Conservation (phyloP, 768 basidiomycete genomes). For the Tricholoma flavovirens region DNA sequence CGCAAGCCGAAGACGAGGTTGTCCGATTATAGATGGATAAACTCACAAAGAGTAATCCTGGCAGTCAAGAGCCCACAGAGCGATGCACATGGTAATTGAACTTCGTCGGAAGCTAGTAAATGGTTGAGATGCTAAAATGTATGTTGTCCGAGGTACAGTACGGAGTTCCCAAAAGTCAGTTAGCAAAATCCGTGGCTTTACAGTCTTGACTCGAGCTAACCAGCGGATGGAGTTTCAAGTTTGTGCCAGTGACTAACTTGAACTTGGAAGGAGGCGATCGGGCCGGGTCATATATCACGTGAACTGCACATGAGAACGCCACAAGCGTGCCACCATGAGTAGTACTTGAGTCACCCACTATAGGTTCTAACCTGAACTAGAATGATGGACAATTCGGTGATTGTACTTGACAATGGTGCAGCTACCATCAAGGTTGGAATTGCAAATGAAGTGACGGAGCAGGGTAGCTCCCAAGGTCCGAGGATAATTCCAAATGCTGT, state of each 20-base stretch:
- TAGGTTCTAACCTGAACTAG: neutral
- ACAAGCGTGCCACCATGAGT: neutral
- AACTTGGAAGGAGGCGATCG: neutral
- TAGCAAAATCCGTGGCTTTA: slow-evolving; percentile 26
- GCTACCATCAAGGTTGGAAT: slow-evolving; percentile 74
- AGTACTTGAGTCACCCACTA: too few species aligned
- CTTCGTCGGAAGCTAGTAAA: neutral
- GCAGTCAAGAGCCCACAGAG: slow-evolving; percentile 70
- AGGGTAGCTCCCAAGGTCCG: slow-evolving; percentile 9
- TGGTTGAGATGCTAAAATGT: neutral
- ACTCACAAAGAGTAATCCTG: slow-evolving; percentile 76
- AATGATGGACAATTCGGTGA: slow-evolving; percentile 24
- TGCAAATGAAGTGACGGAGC: slow-evolving; percentile 24
- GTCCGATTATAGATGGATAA: slow-evolving; percentile 8
- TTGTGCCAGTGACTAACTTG: too few species aligned
- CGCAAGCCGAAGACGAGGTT: slow-evolving; percentile 1
- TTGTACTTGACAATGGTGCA: slow-evolving; percentile 88
- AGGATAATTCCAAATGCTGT: slow-evolving; percentile 81
- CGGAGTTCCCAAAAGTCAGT: neutral
- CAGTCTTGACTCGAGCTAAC: too few species aligned
- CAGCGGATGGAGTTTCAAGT: neutral
- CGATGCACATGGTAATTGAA: slow-evolving; percentile 61
- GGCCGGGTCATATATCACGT: neutral
- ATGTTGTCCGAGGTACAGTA: neutral
- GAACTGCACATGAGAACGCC: neutral